Evolutionary conservation across 768 basidiomycete species (phyloP).

Genomic region (Boletus reticulatus): DNA sequence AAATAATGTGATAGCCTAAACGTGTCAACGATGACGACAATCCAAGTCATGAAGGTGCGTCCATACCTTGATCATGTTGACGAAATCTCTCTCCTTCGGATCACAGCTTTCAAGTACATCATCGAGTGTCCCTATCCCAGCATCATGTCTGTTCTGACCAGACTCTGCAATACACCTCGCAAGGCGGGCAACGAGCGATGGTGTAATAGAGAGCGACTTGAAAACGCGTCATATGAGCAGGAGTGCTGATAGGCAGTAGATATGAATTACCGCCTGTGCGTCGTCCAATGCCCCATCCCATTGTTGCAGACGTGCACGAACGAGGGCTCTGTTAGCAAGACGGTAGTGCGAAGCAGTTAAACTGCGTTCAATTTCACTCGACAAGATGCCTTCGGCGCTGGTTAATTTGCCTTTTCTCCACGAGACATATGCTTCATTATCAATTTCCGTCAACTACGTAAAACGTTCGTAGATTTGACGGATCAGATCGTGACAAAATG

Average conservation of each 20-base stretch:
- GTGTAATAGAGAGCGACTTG: slow-evolving; percentile 7
- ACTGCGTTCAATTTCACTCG: slow-evolving; percentile 8
- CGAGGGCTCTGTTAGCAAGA: slow-evolving; percentile 14
- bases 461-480: neutral
- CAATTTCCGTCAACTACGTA: slow-evolving; percentile 12
- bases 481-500: slow-evolving; percentile 1
- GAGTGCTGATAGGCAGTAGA: neutral
- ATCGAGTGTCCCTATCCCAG: slow-evolving; percentile 1
- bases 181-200: slow-evolving; percentile 10
- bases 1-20: slow-evolving; percentile 13
- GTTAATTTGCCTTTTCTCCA: slow-evolving; percentile 8
- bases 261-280: slow-evolving; percentile 3
- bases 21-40: neutral
- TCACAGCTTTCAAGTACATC: neutral
- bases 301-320: slow-evolving; percentile 6
- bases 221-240: neutral
- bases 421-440: slow-evolving; percentile 2
- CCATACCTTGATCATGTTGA: slow-evolving; percentile 12
- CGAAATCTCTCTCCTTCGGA: slow-evolving; percentile 3
- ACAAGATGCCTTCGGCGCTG: slow-evolving; percentile 13
- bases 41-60: neutral
- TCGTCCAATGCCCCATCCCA: slow-evolving; percentile 15
- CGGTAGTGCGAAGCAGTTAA: neutral
- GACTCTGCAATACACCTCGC: slow-evolving; percentile 4
- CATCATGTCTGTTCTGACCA: neutral